Percentiles rank a stretch among this genome's conserved stretches.
Conservation (phyloP, 805 yeast genomes). For the Candida jianshihensis region DNA sequence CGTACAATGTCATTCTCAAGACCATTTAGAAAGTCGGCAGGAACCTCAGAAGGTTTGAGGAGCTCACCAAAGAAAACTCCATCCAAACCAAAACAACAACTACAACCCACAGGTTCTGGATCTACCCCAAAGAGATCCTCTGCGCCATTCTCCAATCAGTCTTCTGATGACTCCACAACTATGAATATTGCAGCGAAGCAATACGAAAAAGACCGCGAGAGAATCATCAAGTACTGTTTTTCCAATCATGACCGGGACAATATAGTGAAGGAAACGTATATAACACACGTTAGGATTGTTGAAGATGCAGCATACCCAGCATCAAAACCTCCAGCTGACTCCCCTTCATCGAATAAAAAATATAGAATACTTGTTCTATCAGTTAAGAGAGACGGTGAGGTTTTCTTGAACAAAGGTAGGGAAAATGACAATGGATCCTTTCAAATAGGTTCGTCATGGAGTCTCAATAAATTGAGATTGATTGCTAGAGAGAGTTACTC, state of each 20-base stretch:
- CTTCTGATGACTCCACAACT: slow-evolving; percentile 22
- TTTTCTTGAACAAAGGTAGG: slow-evolving; percentile 79
- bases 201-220: slow-evolving; percentile 47
- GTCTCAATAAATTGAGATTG: slow-evolving; percentile 56
- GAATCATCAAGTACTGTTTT: slow-evolving; percentile 44
- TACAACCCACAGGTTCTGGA: slow-evolving; percentile 12
- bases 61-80: slow-evolving; percentile 21
- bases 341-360: slow-evolving; percentile 45
- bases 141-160: neutral
- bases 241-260: slow-evolving; percentile 36
- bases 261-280: slow-evolving; percentile 47
- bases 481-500: slow-evolving; percentile 48
- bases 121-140: no score
- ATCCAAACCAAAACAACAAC: slow-evolving; percentile 15
- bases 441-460: slow-evolving; percentile 94
- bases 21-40: slow-evolving; percentile 28
- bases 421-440: slow-evolving; percentile 65
- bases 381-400: slow-evolving; percentile 57
- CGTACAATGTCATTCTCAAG: slow-evolving; percentile 25
- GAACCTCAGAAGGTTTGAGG: no score
- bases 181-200: slow-evolving; percentile 36
- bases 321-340: slow-evolving; percentile 54
- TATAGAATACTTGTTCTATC: slow-evolving; percentile 51
- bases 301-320: slow-evolving; percentile 72
- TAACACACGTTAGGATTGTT: slow-evolving; percentile 67